phyloP scores from a whole-genome alignment of 31 red algal species.

The Endocladia muricata region DNA sequence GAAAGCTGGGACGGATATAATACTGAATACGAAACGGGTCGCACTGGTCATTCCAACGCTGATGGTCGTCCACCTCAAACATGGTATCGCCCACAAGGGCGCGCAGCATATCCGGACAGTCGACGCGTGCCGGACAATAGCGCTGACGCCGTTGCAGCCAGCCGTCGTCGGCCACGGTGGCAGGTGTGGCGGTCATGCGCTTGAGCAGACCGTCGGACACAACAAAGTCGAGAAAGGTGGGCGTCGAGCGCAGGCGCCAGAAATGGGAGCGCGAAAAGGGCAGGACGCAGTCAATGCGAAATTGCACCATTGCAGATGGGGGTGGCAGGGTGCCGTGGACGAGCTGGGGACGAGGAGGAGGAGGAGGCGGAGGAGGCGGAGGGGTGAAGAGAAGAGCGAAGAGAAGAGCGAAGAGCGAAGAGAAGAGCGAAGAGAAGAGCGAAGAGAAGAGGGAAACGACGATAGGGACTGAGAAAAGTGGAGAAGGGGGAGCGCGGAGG shows the following conservation, averaged over 20 bases:
- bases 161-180: slow-evolving; percentile 26
- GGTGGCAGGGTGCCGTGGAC: not conserved
- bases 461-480: no score
- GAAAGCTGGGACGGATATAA: slow-evolving; percentile 65
- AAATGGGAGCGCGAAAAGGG: slow-evolving; percentile 55
- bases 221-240: slow-evolving; percentile 58
- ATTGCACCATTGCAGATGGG: slow-evolving; percentile 40
- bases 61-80: slow-evolving; percentile 64
- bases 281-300: slow-evolving; percentile 48
- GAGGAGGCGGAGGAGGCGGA: not conserved
- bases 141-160: slow-evolving; percentile 41
- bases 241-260: slow-evolving; percentile 64
- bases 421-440: no score
- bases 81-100: slow-evolving; percentile 65
- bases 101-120: slow-evolving; percentile 60
- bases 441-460: no score
- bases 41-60: slow-evolving; percentile 48
- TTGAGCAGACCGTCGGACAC: slow-evolving; percentile 61
- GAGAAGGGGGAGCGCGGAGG: no score
- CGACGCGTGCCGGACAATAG: slow-evolving; percentile 66
- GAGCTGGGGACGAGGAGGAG: not conserved
- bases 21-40: slow-evolving; percentile 43
- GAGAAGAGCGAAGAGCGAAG: no score
- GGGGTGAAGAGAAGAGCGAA: no score
- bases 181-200: slow-evolving; percentile 29